These are phyloP conservation scores for Galeopsis tetrahit DNA, from an alignment of 257 asterid species.

Conservation along the genomic window DNA sequence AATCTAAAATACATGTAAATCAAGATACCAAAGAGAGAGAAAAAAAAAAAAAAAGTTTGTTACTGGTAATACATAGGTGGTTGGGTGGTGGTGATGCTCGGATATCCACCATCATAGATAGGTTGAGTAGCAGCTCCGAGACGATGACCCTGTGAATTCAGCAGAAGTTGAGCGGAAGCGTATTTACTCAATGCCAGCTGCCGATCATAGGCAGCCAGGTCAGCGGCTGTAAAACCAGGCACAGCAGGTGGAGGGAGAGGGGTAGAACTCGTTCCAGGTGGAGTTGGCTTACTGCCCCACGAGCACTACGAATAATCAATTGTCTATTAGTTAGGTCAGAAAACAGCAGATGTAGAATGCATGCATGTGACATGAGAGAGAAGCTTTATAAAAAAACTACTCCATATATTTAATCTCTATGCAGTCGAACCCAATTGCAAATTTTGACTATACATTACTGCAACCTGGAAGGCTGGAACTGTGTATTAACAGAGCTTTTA, in stretches of 20 bases:
- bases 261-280: slow-evolving; percentile 68
- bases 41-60: too few relatives aligned
- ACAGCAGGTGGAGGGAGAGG: slow-evolving; percentile 85
- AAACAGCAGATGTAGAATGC: background rate
- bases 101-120: slow-evolving; percentile 59
- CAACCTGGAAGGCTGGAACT: too few relatives aligned
- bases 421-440: too few relatives aligned
- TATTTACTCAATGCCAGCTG: slow-evolving; percentile 65
- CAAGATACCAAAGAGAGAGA: background rate
- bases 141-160: slow-evolving; percentile 74
- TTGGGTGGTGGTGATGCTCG: slow-evolving; percentile 49
- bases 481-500: background rate
- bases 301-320: slow-evolving; percentile 54
- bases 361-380: background rate
- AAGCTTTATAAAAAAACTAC: background rate
- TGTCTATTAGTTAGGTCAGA: background rate
- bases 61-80: slow-evolving; percentile 66
- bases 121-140: slow-evolving; percentile 57
- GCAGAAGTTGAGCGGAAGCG: slow-evolving; percentile 62
- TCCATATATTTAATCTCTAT: background rate
- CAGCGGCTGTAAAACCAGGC: slow-evolving; percentile 60
- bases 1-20: slow-evolving; percentile 13
- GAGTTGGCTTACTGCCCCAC: slow-evolving; percentile 92
- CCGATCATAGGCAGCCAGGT: slow-evolving; percentile 65
- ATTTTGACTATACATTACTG: too few relatives aligned